Evolutionary conservation across 1,139 yeast genomes (phyloP).

Genomic region (Kurtzmaniella quercitrusa): DNA sequence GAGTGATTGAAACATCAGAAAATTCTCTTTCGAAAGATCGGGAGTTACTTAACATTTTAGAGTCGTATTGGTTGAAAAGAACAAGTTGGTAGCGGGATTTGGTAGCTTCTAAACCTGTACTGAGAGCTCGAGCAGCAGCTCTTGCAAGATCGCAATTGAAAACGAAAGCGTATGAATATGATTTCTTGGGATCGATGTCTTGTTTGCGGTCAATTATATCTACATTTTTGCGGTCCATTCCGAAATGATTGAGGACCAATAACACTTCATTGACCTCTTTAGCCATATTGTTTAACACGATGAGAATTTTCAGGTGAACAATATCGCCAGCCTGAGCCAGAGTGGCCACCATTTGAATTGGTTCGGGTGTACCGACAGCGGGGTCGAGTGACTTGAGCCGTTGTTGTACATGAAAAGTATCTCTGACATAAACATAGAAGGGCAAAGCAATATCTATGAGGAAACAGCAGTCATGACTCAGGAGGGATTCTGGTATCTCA

Average conservation of each 20-base stretch:
- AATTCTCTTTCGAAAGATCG: constrained; percentile 8
- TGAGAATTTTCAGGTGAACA: constrained; percentile 15
- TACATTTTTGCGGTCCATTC: constrained; percentile 23
- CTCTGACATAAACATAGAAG: constrained; percentile 25
- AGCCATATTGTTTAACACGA: constrained; percentile 25
- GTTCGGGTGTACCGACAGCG: neutral
- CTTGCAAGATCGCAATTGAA: constrained; percentile 3
- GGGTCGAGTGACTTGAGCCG: constrained; percentile 4
- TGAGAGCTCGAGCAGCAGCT: constrained; percentile 7
- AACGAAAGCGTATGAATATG: constrained; percentile 4
- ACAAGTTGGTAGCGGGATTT: constrained; percentile 24
- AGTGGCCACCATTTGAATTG: neutral
- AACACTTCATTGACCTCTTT: constrained; percentile 37
- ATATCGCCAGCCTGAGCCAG: neutral
- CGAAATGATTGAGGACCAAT: constrained; percentile 28
- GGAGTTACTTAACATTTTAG: constrained; percentile 10
- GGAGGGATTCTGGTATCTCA: constrained; percentile 26
- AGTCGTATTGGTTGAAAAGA: constrained; percentile 18
- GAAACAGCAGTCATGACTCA: constrained; percentile 38
- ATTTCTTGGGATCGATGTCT: neutral
- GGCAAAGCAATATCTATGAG: constrained; percentile 34
- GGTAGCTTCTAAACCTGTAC: constrained; percentile 29
- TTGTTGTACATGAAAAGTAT: constrained; percentile 4
- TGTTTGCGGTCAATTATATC: constrained; percentile 22
- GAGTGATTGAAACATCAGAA: constrained; percentile 24